Evolutionary conservation across 2,329 filamentous ascomycete genomes (phyloP).

Genomic region (Fusarium newnesense): DNA sequence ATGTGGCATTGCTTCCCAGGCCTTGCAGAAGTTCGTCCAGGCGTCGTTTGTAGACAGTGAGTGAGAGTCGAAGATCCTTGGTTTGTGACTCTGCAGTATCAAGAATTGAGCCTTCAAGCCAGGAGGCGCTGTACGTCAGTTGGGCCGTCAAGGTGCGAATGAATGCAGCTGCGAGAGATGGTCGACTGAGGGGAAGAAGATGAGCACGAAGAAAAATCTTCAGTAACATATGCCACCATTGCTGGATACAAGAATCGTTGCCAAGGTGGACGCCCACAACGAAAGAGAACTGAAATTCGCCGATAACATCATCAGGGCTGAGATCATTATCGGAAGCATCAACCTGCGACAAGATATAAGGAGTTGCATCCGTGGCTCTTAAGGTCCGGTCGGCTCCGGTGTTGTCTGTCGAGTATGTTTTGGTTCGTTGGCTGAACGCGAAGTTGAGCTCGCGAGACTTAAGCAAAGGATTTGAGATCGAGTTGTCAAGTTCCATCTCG

Average conservation of each 20-base stretch:
- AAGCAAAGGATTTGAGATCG: slow-evolving; percentile 49
- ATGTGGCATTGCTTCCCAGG: slow-evolving; percentile 48
- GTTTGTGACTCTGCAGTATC: slow-evolving; percentile 49
- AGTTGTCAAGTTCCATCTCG: slow-evolving; percentile 53
- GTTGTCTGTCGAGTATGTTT: slow-evolving; percentile 54
- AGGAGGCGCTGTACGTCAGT: slow-evolving; percentile 61
- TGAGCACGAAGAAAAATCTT: slow-evolving; percentile 63
- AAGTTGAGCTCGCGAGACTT: slow-evolving; percentile 58
- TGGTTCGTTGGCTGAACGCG: slow-evolving; percentile 55
- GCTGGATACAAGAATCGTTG: slow-evolving; percentile 68
- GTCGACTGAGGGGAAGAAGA: slow-evolving; percentile 54
- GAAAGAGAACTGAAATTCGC: slow-evolving; percentile 70
- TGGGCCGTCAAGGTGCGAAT: slow-evolving; percentile 65
- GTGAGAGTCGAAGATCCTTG: slow-evolving; percentile 55
- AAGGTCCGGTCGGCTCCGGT: slow-evolving; percentile 54
- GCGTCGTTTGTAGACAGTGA: slow-evolving; percentile 65
- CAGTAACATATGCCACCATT: slow-evolving; percentile 68
- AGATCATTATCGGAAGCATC: slow-evolving; percentile 40
- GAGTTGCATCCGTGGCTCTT: slow-evolving; percentile 60
- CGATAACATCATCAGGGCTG: slow-evolving; percentile 59
- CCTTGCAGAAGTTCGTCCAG: slow-evolving; percentile 59
- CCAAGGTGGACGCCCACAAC: slow-evolving; percentile 66
- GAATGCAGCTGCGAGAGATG: slow-evolving; percentile 58
- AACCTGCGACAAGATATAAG: slow-evolving; percentile 57
- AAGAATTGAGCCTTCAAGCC: slow-evolving; percentile 58